phyloP scores from a whole-genome alignment of 1,139 yeast genomes.

The Lodderomyces beijingensis region DNA sequence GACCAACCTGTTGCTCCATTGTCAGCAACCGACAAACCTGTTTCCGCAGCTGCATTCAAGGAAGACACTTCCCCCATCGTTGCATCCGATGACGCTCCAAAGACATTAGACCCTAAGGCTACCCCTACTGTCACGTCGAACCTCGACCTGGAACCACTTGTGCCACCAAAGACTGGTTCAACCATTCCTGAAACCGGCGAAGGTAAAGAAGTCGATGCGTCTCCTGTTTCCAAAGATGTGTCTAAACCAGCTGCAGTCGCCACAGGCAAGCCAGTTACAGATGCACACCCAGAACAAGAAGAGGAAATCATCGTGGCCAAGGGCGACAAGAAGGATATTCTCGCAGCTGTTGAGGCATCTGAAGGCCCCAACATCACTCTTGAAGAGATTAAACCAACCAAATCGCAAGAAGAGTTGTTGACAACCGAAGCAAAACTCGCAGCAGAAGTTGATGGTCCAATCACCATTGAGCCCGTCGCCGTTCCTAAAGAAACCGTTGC shows the following conservation, averaged over 20 bases:
- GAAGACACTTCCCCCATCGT: slow-evolving; percentile 10
- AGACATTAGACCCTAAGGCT: slow-evolving; percentile 13
- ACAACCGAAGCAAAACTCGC: slow-evolving; percentile 29
- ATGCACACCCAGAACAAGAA: slow-evolving; percentile 16
- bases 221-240: slow-evolving; percentile 15
- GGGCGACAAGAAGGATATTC: slow-evolving; percentile 29
- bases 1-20: slow-evolving; percentile 2
- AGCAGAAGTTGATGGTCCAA: slow-evolving; percentile 11
- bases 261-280: slow-evolving; percentile 5
- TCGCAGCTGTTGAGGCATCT: slow-evolving; percentile 34
- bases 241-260: slow-evolving; percentile 7
- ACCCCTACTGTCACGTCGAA: slow-evolving; percentile 3
- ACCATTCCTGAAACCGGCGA: slow-evolving; percentile 7
- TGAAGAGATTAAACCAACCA: slow-evolving; percentile 43
- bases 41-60: slow-evolving; percentile 1
- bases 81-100: slow-evolving; percentile 20
- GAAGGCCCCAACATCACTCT: slow-evolving; percentile 37
- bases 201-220: slow-evolving; percentile 27
- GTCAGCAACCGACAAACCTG: slow-evolving; percentile 3
- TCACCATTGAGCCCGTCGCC: slow-evolving; percentile 8
- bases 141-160: slow-evolving; percentile 2
- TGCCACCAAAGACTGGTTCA: slow-evolving; percentile 5
- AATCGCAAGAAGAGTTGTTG: slow-evolving; percentile 31
- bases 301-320: slow-evolving; percentile 42
- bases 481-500: slow-evolving; percentile 6